Base-by-base conservation (phyloP, 768 basidiomycete genomes). In the Tulasnella calospora region DNA sequence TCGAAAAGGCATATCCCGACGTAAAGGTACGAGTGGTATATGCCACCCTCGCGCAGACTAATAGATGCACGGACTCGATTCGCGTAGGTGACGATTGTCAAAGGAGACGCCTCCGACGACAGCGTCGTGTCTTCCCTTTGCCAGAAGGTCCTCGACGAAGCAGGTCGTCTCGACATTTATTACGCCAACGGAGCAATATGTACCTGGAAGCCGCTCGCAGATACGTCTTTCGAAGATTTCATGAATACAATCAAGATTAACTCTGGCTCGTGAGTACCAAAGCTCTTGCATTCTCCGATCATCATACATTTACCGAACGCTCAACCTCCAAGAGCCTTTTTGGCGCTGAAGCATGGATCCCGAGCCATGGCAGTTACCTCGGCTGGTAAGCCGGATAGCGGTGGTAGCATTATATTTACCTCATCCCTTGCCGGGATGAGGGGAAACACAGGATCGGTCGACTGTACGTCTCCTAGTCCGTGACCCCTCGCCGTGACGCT, bases 91-190 rank as follows among this genome's bases (percentile, higher is more conserved):
- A 93, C 93, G 1, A 88, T 86, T 15, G 82, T 92, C 46, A 89
- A 91, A 82, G 95, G 89, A 21, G 96, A 98, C 83, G 96, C 95
- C 17, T 91, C 95, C n/a, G 90, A 94, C 82, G 91, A 95, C 74
- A 81, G 84, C 15, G 88, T 91, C 17, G 91, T 98, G 75, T 86
- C 89, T 23, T 85, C 84, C 8, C 83, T 95, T 0, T 95, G 95
- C 83, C 85, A 91, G 78, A 90, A 86, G 78, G 94, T 92, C 3
- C 82, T 95, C 38, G 84, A 88, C 61, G 95, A 98, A 79, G 92
- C 96, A 82, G 94, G 95, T 17, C 88, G 90, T 79, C 87, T 98
- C 21, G 96, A 98, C 81, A 90, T 96, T 80, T 98, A 97, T 87
- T 98, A 95, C 83, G 96, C 96, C 44, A 98, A 98, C 83, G 72